Evolutionary conservation across 2,329 filamentous ascomycete species (phyloP).

Genomic region (Talaromyces sp.): DNA sequence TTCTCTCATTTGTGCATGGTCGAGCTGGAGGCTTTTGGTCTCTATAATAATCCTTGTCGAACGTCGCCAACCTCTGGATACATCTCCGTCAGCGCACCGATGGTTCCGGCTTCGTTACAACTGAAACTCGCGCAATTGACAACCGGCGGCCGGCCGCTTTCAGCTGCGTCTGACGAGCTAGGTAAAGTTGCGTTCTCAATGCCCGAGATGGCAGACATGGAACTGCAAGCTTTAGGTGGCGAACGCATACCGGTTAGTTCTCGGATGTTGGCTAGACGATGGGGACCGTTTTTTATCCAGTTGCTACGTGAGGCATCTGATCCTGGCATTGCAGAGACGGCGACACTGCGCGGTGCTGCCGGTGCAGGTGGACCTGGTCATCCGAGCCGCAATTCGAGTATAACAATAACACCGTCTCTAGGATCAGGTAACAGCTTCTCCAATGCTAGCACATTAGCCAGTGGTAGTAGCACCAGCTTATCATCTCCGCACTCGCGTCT

Average conservation of each 20-base stretch:
- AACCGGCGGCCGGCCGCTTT: slow-evolving; percentile 72
- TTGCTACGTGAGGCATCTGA: slow-evolving; percentile 76
- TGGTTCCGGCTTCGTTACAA: slow-evolving; percentile 57
- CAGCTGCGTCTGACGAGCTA: slow-evolving; percentile 75
- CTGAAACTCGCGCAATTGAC: slow-evolving; percentile 50
- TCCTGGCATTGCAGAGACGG: slow-evolving; percentile 66
- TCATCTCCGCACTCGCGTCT: slow-evolving; percentile 31
- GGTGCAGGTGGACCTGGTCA: slow-evolving; percentile 39
- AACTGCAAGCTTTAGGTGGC: slow-evolving; percentile 85
- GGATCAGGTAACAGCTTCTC: slow-evolving; percentile 34
- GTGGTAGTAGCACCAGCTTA: slow-evolving; percentile 26
- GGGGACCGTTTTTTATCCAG: slow-evolving; percentile 95
- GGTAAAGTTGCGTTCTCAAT: slow-evolving; percentile 75
- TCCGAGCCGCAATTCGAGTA: slow-evolving; percentile 69
- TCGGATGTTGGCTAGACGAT: slow-evolving; percentile 77
- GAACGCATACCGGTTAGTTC: slow-evolving; percentile 94
- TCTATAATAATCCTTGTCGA: slow-evolving; percentile 91
- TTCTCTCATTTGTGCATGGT: slow-evolving; percentile 97
- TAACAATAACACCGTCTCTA: slow-evolving; percentile 71
- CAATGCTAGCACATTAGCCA: slow-evolving; percentile 42
- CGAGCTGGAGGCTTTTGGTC: slow-evolving; percentile 91
- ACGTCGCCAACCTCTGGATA: slow-evolving; percentile 76
- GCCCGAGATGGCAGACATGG: slow-evolving; percentile 93
- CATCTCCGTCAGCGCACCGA: slow-evolving; percentile 73
- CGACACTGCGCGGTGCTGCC: slow-evolving; percentile 67